A percentile compares a stretch with the other conserved stretches of the same genome.
phyloP scores from a whole-genome alignment of 257 asterid genomes.

The Solanum bukasovii region DNA sequence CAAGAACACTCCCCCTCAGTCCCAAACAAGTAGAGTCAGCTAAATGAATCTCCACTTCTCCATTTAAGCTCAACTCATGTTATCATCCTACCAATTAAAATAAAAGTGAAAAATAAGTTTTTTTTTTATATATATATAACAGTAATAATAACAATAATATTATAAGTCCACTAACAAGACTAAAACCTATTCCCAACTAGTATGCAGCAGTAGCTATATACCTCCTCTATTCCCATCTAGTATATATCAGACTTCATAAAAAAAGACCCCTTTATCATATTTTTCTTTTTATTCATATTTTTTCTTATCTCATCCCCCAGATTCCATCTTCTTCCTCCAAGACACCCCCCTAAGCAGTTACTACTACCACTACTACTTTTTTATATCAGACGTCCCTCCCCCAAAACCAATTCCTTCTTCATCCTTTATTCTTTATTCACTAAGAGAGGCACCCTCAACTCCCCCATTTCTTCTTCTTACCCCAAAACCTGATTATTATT shows the following conservation, averaged over 20 bases:
- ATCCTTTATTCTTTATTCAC: neutral
- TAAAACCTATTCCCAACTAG: neutral
- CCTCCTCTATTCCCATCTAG: neutral
- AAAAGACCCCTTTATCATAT: neutral
- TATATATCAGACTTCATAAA: neutral
- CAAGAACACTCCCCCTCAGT: neutral
- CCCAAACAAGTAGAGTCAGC: neutral
- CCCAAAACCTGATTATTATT: neutral
- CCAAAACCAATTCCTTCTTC: neutral
- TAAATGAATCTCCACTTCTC: neutral
- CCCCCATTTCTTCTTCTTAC: neutral
- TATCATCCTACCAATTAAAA: neutral
- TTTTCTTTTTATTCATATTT: neutral
- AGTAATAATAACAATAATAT: neutral
- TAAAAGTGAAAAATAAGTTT: neutral
- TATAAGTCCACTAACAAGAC: neutral
- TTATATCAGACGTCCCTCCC: neutral
- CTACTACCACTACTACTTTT: neutral
- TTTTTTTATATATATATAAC: neutral
- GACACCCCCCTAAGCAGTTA: neutral
- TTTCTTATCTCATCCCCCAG: neutral
- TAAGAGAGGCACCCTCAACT: neutral
- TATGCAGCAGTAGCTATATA: neutral
- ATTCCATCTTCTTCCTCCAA: neutral
- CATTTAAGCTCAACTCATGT: neutral